Percentiles rank a stretch among this genome's conserved stretches.
Evolutionary conservation across 352 stramenopile species (phyloP).

Genomic region (Pythium coloratum): DNA sequence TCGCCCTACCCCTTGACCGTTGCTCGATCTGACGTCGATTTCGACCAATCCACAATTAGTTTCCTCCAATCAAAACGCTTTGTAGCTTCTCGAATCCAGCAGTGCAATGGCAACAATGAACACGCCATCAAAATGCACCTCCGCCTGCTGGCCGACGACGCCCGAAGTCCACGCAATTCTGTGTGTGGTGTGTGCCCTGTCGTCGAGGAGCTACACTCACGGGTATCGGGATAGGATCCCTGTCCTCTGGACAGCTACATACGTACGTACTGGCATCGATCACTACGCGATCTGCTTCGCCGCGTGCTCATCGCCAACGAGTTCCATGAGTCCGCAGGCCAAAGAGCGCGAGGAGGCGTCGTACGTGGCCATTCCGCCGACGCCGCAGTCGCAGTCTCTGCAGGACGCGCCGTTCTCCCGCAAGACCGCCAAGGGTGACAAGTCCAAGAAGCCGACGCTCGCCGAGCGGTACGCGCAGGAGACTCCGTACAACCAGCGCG

Average conservation of each 20-base stretch:
- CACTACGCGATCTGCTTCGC: background rate
- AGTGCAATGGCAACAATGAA: slow-evolving; percentile 1
- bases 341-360: slow-evolving; percentile 15
- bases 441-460: slow-evolving; percentile 3
- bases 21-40: slow-evolving; percentile 3
- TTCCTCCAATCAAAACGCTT: slow-evolving; percentile 10
- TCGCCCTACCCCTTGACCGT: slow-evolving; percentile 1
- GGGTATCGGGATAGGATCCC: background rate
- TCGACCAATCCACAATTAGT: slow-evolving; percentile 21
- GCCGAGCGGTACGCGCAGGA: slow-evolving; percentile 34
- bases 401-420: background rate
- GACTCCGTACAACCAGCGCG: slow-evolving; percentile 9
- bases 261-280: background rate
- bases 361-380: slow-evolving; percentile 26
- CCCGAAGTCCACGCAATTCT: no score
- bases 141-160: background rate
- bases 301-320: background rate
- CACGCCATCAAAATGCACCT: slow-evolving; percentile 16
- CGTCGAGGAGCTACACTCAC: no score
- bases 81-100: no score
- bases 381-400: slow-evolving; percentile 8
- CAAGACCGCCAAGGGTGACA: background rate
- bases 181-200: no score
- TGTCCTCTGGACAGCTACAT: background rate
- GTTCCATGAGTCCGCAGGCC: slow-evolving; percentile 9